These are phyloP conservation scores for Dentipellis sp. DNA, from an alignment of 768 basidiomycete genomes.

Conservation along the genomic window DNA sequence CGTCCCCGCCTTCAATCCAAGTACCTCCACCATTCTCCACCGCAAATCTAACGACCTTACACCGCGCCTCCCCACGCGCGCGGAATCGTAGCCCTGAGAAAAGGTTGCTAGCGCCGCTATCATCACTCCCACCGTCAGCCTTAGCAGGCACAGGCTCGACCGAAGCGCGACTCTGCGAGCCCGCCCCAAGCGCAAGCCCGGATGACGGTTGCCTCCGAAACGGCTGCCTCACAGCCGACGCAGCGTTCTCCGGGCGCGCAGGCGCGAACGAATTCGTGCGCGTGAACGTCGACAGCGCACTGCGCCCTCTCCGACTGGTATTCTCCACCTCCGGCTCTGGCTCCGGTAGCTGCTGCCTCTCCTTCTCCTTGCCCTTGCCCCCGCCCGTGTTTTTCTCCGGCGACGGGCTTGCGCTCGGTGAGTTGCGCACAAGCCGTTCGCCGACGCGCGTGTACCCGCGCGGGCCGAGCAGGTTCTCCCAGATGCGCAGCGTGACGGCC, in stretches of 20 bases:
- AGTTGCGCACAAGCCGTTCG: constrained; percentile 42
- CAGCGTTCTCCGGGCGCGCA: constrained; percentile 14
- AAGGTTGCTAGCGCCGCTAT: constrained; percentile 19
- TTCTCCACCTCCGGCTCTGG: background rate
- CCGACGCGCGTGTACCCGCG: constrained; percentile 57
- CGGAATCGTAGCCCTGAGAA: constrained; percentile 52
- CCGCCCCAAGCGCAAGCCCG: background rate
- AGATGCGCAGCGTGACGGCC: constrained; percentile 54
- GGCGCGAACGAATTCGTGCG: constrained; percentile 61
- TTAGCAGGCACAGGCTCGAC: constrained; percentile 1
- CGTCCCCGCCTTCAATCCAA: constrained; percentile 27
- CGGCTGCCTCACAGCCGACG: constrained; percentile 23
- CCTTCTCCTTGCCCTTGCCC: background rate
- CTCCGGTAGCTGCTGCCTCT: background rate
- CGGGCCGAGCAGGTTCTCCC: constrained; percentile 57
- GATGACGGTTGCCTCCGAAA: constrained; percentile 19
- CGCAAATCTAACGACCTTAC: constrained; percentile 44
- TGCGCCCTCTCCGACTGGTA: constrained; percentile 4
- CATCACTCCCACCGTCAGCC: background rate
- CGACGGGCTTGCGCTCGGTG: background rate
- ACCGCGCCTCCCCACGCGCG: constrained; percentile 60
- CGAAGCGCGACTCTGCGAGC: background rate
- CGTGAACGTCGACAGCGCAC: constrained; percentile 50
- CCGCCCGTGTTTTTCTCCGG: background rate
- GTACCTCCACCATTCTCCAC: constrained; percentile 52